Conservation (phyloP, 352 stramenopile species). For the Thraustochytrium sp. region DNA sequence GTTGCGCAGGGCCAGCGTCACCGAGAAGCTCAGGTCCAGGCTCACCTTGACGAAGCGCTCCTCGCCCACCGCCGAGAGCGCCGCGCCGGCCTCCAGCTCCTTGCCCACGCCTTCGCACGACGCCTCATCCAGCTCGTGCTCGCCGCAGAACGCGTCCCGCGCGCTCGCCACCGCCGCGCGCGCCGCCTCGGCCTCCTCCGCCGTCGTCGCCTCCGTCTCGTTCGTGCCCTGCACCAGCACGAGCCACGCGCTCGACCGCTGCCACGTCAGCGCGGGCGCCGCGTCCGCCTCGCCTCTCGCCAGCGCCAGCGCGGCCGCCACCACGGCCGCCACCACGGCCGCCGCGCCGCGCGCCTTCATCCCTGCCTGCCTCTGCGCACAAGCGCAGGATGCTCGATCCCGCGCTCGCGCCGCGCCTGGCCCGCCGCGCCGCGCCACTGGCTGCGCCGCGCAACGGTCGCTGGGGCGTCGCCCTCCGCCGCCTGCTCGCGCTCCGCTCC, state of each 20-base stretch:
- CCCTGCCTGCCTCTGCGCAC: too few relatives aligned
- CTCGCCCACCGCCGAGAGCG: not conserved
- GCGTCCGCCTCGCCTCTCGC: too few relatives aligned
- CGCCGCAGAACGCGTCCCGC: not conserved
- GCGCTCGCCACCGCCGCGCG: not conserved
- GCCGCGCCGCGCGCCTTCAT: too few relatives aligned
- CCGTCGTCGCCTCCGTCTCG: not conserved
- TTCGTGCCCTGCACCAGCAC: not conserved
- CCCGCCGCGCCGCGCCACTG: too few relatives aligned
- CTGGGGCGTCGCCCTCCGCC: too few relatives aligned
- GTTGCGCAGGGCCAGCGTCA: not conserved
- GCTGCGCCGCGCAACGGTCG: too few relatives aligned
- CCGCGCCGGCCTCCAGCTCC: not conserved
- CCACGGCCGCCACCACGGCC: too few relatives aligned
- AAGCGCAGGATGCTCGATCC: too few relatives aligned
- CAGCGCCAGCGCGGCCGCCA: not conserved
- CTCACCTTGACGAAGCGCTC: not conserved
- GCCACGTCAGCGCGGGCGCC: not conserved
- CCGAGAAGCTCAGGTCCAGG: not conserved
- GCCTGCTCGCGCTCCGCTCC: too few relatives aligned
- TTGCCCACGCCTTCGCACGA: not conserved
- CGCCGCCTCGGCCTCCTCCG: not conserved
- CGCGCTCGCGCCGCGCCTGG: too few relatives aligned
- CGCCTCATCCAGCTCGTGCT: not conserved
- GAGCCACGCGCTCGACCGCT: not conserved